phyloP scores from a whole-genome alignment of 2,329 filamentous ascomycete genomes.

The Exserohilum rostratum region DNA sequence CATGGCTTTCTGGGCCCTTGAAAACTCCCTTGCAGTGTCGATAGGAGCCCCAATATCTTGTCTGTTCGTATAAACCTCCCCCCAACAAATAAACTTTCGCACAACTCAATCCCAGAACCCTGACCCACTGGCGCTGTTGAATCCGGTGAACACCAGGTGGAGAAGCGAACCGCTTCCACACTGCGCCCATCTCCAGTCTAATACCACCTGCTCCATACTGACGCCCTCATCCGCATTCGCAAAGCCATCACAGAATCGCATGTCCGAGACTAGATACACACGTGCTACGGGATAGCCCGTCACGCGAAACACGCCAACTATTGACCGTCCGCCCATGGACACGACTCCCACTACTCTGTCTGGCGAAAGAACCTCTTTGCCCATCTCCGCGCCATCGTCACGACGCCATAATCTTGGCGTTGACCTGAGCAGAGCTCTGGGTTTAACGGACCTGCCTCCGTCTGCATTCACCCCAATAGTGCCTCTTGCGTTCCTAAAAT shows the following conservation, averaged over 20 bases:
- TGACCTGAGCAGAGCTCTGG: neutral
- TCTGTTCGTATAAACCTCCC: neutral
- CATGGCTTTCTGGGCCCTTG: neutral
- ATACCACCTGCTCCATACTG: neutral
- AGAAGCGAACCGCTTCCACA: neutral
- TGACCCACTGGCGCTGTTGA: neutral
- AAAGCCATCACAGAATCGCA: neutral
- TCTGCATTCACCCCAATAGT: neutral
- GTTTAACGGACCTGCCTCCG: slow-evolving; percentile 2
- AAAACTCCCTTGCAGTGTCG: neutral
- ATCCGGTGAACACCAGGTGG: neutral
- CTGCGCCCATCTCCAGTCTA: neutral
- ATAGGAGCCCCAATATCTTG: neutral
- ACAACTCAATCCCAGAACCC: neutral
- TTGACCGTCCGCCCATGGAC: neutral
- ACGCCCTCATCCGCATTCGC: neutral
- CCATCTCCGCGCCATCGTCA: neutral
- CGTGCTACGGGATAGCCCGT: slow-evolving; percentile 12
- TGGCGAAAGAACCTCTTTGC: neutral
- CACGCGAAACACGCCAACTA: neutral
- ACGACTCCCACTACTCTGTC: neutral
- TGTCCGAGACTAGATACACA: neutral
- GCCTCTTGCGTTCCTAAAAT: neutral
- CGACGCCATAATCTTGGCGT: neutral
- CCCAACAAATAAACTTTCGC: neutral